Base-by-base conservation (phyloP, 2,329 filamentous ascomycete genomes). In the Pestalotiopsis sp. region DNA sequence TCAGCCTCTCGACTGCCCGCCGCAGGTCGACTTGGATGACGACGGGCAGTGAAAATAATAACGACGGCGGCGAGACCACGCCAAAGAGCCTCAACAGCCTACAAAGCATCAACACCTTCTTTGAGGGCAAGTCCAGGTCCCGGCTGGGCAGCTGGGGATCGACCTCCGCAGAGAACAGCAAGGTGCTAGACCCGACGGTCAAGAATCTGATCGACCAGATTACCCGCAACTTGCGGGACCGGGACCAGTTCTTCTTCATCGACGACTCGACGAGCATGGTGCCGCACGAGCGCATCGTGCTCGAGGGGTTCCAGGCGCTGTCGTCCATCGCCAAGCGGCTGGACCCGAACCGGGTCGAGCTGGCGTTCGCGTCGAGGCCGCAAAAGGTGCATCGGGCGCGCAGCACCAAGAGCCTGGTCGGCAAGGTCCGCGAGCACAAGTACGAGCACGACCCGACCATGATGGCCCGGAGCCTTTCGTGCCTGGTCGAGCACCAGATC, bases 161-260 rank as follows among this genome's bases (percentile, higher is more conserved):
- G 14, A n/a, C 45, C 14, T 6, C 4, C 7, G 13, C 41, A 2
- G 45, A 52, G 17, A 52, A 52, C 11, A 49, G 57, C 9, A 62
- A 41, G 13, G 36, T 49, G 36, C 39, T 63, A 5, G 66, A 62
- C 31, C 13, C 13, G 13, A 36, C 67, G 2, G 63, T 69, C 23
- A 31, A 70, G 45, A 64, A 68, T 11, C 65, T 69, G 4, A 45
- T 68, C 7, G 64, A 68, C 3, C 36, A 67, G 3, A 64, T 73
- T 4, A 65, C 66, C 7, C 25, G 59, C 7, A 72, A 72, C 38
- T 65, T 74, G 4, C 62, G 57, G 12, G 70, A 66, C 11, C 71
- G 72, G 7, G 68, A 72, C 41, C 71, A 74, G 36, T 64, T 73
- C 13, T 72, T 73, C 68, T 73, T 73, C 67, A 68, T 74, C 52